Evolutionary conservation across 78 protist genomes (phyloP).

Genomic region (Speleostelium caveatum): DNA sequence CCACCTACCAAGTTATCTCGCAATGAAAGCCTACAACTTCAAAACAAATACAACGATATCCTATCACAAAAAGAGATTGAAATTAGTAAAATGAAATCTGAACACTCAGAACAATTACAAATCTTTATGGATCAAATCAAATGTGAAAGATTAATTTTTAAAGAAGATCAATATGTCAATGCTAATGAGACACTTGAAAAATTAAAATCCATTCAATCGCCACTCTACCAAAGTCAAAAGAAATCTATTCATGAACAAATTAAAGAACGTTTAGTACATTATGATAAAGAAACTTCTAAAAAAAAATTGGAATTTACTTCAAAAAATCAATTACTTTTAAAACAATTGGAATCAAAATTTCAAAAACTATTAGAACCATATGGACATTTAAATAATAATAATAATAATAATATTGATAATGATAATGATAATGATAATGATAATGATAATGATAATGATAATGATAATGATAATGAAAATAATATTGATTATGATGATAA

Average conservation of each 20-base stretch:
- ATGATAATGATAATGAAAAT: background rate
- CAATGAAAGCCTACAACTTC: no score
- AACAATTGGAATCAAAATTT: background rate
- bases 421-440: background rate
- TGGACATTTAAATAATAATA: background rate
- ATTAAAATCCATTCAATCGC: background rate
- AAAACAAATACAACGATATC: no score
- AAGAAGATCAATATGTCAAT: background rate
- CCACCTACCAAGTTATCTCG: no score
- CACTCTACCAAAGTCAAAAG: background rate
- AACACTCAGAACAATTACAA: no score
- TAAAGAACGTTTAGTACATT: background rate
- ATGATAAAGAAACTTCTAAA: background rate
- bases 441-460: background rate
- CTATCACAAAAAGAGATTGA: no score
- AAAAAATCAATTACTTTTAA: background rate
- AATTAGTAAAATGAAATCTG: no score
- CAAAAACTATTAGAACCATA: slow-evolving; percentile 1
- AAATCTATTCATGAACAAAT: background rate
- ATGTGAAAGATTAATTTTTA: no score
- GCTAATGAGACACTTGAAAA: background rate
- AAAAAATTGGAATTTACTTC: background rate
- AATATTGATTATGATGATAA: background rate
- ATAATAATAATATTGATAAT: background rate
- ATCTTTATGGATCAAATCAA: no score